These are phyloP conservation scores for Aspergillus melleus DNA, from an alignment of 2,329 filamentous ascomycete species.

Conservation along the genomic window DNA sequence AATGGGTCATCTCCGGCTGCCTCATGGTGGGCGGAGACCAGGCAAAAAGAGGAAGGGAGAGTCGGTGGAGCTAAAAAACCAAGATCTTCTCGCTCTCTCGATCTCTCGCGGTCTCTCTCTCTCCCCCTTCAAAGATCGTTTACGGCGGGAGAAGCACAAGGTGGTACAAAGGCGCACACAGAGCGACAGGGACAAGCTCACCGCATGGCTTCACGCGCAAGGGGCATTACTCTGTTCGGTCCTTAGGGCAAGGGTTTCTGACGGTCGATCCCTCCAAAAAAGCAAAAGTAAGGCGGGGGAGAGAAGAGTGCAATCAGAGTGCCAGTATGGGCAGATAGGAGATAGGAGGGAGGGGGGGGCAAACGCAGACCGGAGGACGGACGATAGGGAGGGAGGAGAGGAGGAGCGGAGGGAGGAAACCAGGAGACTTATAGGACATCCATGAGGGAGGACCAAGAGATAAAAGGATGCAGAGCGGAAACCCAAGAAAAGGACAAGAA, in stretches of 20 bases:
- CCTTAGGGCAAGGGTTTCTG: not conserved
- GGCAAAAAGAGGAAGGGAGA: constrained; percentile 8
- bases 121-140: constrained; percentile 13
- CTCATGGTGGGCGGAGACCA: constrained; percentile 26
- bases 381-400: constrained; percentile 1
- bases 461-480: constrained; percentile 23
- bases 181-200: constrained; percentile 22
- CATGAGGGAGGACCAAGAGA: constrained; percentile 14
- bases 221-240: constrained; percentile 11
- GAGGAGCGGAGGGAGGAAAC: constrained; percentile 10
- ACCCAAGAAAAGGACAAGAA: constrained; percentile 19
- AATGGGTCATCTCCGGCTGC: constrained; percentile 39
- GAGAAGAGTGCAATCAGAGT: constrained; percentile 7
- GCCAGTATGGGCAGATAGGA: constrained; percentile 4
- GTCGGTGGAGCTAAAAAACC: constrained; percentile 18
- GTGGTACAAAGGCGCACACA: constrained; percentile 25
- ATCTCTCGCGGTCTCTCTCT: not conserved
- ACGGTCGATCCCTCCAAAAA: constrained; percentile 3
- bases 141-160: constrained; percentile 18
- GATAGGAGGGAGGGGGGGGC: not conserved
- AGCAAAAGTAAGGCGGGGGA: not conserved
- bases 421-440: constrained; percentile 18
- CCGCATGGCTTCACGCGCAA: constrained; percentile 25
- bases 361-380: constrained; percentile 3
- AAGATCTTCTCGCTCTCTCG: constrained; percentile 11